Evolutionary conservation across 2,329 filamentous ascomycete species (phyloP), one percentile per base, ranked within the genome.

Genomic region (Paraphoma sp.): DNA sequence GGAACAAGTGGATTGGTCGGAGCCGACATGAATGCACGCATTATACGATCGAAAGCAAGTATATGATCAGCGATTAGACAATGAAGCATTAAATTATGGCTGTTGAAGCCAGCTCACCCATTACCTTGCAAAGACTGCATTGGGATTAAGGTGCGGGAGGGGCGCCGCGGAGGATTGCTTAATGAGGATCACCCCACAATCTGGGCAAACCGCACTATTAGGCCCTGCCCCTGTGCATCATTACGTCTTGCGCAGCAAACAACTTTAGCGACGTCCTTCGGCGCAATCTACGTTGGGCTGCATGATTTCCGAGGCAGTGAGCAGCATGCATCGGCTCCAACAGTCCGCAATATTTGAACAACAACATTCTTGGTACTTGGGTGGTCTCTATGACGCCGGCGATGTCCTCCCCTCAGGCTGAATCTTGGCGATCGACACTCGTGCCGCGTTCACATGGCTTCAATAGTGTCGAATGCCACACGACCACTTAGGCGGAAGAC

Each of bases 1-100:
- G 74, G 95, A 99, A 72, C 93, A 98, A 79, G 93, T 98, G 56
- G 96, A 97, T 80, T 99, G 95, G 95, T 89, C 91, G 30, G 95
- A 99, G 79, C 89, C 92, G 23, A 65, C 71, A 51, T 76, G 67
- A 58, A n/a, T n/a, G 45, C 41, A 48, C 18, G 28, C 18, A 43
- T 8, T 42, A 4, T 40, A 6, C 51, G 9, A 17, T 31, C 8
- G 43, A 9, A 11, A 17, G 31, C 16, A 36, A 31, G 14, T 10
- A 31, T 28, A 46, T 31, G 30, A 45, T 14, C 17, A 43, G 43
- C 41, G 12, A 18, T 40, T 43, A 53, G 31, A 53, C 44, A 47
- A 48, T 45, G 36, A 40, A 47, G 38, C 31, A 52, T 48, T 16
- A 38, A 54, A 42, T 48, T 48, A 54, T 14, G 2, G 40, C 8